A percentile compares a stretch with the other conserved stretches of the same genome.
These are phyloP conservation scores for Paramyrothecium sp. DNA, from an alignment of 2,329 filamentous ascomycete species.

Conservation along the genomic window DNA sequence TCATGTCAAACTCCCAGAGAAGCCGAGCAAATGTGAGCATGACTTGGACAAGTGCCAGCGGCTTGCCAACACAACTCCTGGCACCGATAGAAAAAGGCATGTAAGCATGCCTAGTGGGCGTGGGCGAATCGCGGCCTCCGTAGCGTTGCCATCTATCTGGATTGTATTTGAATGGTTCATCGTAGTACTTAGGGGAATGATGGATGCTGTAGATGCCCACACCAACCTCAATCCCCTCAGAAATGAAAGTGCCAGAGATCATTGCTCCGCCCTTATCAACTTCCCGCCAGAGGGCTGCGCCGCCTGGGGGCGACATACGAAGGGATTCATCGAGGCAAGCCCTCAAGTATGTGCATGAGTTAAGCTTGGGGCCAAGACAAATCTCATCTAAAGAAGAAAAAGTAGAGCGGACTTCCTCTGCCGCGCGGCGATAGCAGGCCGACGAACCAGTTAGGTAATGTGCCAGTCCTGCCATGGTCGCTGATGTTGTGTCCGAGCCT, in stretches of 20 bases:
- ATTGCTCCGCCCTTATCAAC: not conserved
- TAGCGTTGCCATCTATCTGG: constrained; percentile 9
- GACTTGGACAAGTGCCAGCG: constrained; percentile 9
- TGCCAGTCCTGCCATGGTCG: constrained; percentile 30
- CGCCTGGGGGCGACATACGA: not conserved
- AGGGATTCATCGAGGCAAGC: not conserved
- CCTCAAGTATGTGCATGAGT: not conserved
- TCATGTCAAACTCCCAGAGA: constrained; percentile 8
- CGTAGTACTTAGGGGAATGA: constrained; percentile 8
- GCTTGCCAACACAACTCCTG: constrained; percentile 10
- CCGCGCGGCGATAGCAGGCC: not conserved
- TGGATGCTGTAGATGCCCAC: constrained; percentile 16
- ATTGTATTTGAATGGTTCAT: constrained; percentile 3
- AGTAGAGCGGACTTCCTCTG: not conserved
- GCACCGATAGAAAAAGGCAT: constrained; percentile 9
- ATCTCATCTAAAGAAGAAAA: not conserved
- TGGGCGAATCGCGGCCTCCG: not conserved
- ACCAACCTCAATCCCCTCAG: constrained; percentile 12
- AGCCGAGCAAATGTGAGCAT: constrained; percentile 8
- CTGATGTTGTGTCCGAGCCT: constrained; percentile 38
- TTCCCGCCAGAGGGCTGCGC: not conserved
- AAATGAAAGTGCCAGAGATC: constrained; percentile 13
- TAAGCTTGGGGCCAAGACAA: not conserved
- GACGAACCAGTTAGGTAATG: constrained; percentile 32
- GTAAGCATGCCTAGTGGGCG: constrained; percentile 1